Evolutionary conservation across 352 stramenopile genomes (phyloP).

Genomic region (Hyaloperonospora arabidopsidis): DNA sequence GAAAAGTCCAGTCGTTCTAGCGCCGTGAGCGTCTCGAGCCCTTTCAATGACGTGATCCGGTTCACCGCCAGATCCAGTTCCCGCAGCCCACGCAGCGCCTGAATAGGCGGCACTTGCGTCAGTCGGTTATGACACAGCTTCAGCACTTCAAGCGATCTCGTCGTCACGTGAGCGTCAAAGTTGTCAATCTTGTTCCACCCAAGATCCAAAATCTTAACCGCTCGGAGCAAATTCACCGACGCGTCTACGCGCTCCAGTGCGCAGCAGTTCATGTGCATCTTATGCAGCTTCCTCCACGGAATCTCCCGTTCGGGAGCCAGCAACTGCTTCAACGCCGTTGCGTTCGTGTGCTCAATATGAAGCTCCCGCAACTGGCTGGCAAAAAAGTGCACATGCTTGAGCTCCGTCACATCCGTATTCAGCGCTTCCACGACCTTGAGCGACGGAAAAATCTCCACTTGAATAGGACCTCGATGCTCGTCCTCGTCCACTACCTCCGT

Average conservation of each 20-base stretch:
- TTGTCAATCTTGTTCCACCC: conserved; percentile 61
- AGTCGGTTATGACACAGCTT: conserved; percentile 72
- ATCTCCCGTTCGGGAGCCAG: conserved; percentile 23
- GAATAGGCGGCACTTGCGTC: conserved; percentile 32
- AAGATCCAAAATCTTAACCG: conserved; percentile 44
- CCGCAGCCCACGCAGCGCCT: conserved; percentile 31
- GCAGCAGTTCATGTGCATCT: conserved; percentile 68
- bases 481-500: conserved; percentile 18
- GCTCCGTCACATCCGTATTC: conserved; percentile 30
- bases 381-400: conserved; percentile 66
- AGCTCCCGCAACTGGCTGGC: conserved; percentile 52
- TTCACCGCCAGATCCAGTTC: conserved; percentile 68
- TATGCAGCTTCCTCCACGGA: conserved; percentile 41
- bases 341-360: conserved; percentile 58
- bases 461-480: conserved; percentile 19
- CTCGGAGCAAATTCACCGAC: conserved; percentile 44
- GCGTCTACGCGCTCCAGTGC: conserved; percentile 38
- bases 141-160: conserved; percentile 35
- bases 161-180: conserved; percentile 30
- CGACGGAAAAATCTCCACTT: conserved; percentile 81
- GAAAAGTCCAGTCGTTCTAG: conserved; percentile 64
- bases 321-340: conserved; percentile 37
- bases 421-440: conserved; percentile 56
- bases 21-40: conserved; percentile 35
- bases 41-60: conserved; percentile 43